phyloP scores from a whole-genome alignment of 2,329 filamentous ascomycete genomes.

The Metarhizium rileyi region DNA sequence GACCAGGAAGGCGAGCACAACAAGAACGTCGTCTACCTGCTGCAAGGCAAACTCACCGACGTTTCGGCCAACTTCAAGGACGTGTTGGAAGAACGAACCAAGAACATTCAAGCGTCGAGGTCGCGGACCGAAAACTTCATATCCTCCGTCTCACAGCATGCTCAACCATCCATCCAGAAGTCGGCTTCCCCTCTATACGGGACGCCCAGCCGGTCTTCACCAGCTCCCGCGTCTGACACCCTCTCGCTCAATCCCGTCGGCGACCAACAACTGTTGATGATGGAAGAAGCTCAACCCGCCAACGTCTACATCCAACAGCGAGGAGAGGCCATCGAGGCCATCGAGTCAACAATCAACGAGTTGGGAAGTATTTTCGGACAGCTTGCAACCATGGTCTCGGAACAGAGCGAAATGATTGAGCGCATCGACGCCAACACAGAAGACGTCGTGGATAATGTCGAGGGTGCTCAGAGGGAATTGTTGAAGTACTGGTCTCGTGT shows the following conservation, averaged over 20 bases:
- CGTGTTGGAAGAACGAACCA: constrained; percentile 88
- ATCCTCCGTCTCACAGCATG: constrained; percentile 72
- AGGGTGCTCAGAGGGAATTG: constrained; percentile 87
- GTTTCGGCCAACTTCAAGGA: constrained; percentile 96
- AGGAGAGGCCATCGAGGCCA: constrained; percentile 92
- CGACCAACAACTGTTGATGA: constrained; percentile 76
- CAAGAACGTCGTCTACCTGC: constrained; percentile 87
- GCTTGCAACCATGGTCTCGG: constrained; percentile 89
- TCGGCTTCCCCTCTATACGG: constrained; percentile 83
- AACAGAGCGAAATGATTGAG: constrained; percentile 97
- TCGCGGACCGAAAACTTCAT: constrained; percentile 96
- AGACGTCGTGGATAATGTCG: constrained; percentile 96
- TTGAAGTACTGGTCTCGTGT: constrained; percentile 96
- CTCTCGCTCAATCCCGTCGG: constrained; percentile 73
- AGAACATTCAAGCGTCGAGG: constrained; percentile 92
- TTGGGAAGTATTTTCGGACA: constrained; percentile 87
- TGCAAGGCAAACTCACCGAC: constrained; percentile 86
- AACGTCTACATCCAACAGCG: constrained; percentile 90
- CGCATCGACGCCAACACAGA: constrained; percentile 96
- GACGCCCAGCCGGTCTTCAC: constrained; percentile 58
- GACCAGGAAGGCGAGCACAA: constrained; percentile 93
- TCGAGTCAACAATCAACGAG: constrained; percentile 90
- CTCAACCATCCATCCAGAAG: constrained; percentile 57
- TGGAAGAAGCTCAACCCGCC: constrained; percentile 82
- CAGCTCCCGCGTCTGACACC: constrained; percentile 61